These are phyloP conservation scores for Penicillium sp. DNA, from an alignment of 2,329 filamentous ascomycete genomes.

Conservation along the genomic window DNA sequence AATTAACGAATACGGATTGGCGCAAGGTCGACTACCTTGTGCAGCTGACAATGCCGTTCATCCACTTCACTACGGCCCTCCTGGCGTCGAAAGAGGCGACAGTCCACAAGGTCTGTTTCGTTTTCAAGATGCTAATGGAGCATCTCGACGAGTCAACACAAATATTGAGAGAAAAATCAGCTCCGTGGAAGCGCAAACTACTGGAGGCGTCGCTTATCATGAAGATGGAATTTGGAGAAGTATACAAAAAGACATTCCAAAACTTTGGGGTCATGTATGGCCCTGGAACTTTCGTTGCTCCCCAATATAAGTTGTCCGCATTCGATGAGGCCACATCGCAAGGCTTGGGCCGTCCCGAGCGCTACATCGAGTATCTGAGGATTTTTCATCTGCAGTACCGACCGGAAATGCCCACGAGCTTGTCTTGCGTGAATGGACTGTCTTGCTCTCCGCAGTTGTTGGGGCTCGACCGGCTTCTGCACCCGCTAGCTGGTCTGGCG, in stretches of 20 bases:
- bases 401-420: constrained; percentile 1
- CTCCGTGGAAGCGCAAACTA: not conserved
- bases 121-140: not conserved
- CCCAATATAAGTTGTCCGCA: not conserved
- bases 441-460: not conserved
- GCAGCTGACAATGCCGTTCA: not conserved
- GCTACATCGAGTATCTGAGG: not conserved
- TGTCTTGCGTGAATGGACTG: not conserved
- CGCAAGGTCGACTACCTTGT: constrained; percentile 3
- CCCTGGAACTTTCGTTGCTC: no score
- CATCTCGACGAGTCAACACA: not conserved
- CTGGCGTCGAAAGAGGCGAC: not conserved
- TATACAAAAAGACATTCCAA: no score
- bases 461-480: not conserved
- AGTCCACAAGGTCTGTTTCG: not conserved
- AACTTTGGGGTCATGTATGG: no score
- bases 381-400: constrained; percentile 1
- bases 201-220: not conserved
- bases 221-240: no score
- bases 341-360: not conserved
- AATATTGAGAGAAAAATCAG: not conserved
- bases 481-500: not conserved
- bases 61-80: not conserved
- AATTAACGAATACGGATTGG: not conserved
- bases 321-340: not conserved